Conservation (phyloP, 1,139 yeast genomes). For the Yamadazyma sp. region DNA sequence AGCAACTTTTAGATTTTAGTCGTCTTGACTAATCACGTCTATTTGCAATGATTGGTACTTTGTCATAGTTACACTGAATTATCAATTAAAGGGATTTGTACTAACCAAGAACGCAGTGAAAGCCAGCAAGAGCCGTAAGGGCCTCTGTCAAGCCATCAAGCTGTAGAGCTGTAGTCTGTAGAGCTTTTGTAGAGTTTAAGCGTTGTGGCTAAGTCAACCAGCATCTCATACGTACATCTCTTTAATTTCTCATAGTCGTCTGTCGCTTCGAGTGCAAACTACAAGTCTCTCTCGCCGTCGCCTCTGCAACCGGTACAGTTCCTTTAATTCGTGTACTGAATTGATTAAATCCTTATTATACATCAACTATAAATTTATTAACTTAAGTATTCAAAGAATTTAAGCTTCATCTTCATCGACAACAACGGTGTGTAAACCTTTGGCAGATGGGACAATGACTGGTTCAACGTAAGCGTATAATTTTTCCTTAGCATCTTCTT, state of each 20-base stretch:
- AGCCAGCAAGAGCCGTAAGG: background rate
- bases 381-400: constrained; percentile 25
- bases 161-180: too few species aligned
- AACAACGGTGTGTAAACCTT: constrained; percentile 98
- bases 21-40: constrained; percentile 45
- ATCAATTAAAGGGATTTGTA: constrained; percentile 8
- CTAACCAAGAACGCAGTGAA: background rate
- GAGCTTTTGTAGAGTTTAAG: too few species aligned
- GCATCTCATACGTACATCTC: too few species aligned
- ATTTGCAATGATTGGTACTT: constrained; percentile 48
- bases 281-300: too few species aligned
- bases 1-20: constrained; percentile 31
- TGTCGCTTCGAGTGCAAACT: too few species aligned
- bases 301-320: too few species aligned
- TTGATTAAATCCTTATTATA: constrained; percentile 16
- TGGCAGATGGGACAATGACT: constrained; percentile 89
- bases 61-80: constrained; percentile 54
- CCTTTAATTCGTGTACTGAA: background rate
- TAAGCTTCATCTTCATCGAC: constrained; percentile 86
- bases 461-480: constrained; percentile 98
- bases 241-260: too few species aligned
- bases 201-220: too few species aligned
- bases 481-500: constrained; percentile 98
- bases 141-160: too few species aligned
- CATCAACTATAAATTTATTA: constrained; percentile 14